A percentile compares a stretch with the other conserved stretches of the same genome.
These are phyloP conservation scores for Sophora flavescens DNA, from an alignment of 306 rosid species.

Conservation along the genomic window DNA sequence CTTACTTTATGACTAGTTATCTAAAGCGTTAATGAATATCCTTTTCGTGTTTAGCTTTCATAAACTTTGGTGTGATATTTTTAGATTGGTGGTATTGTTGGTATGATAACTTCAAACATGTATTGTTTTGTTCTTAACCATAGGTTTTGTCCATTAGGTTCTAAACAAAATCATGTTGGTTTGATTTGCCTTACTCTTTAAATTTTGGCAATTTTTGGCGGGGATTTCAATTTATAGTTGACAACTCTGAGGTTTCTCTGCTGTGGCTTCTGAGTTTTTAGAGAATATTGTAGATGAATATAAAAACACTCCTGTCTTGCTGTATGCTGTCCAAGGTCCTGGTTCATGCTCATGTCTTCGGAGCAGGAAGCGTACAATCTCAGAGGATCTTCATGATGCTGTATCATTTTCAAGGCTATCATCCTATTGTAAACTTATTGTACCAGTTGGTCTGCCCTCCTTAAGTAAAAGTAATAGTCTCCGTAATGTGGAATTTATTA, in stretches of 20 bases:
- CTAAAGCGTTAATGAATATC: background rate
- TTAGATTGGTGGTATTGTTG: conserved; percentile 21
- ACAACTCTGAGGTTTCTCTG: conserved; percentile 90
- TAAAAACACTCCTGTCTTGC: conserved; percentile 69
- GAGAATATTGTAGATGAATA: conserved; percentile 90
- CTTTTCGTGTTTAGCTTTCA: conserved; percentile 16
- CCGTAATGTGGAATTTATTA: conserved; percentile 21
- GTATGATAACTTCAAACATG: background rate
- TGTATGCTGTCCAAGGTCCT: conserved; percentile 73
- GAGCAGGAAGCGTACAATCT: conserved; percentile 66
- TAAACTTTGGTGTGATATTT: conserved; percentile 31
- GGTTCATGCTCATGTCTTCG: conserved; percentile 49
- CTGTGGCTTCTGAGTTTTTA: conserved; percentile 76
- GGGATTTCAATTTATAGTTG: conserved; percentile 92
- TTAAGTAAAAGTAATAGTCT: conserved; percentile 69
- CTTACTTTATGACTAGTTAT: conserved; percentile 24
- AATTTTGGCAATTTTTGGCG: conserved; percentile 56
- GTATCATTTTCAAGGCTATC: conserved; percentile 86
- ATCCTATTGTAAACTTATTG: conserved; percentile 74
- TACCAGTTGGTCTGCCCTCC: conserved; percentile 84
- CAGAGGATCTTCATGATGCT: conserved; percentile 80
- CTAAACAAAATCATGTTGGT: conserved; percentile 28
- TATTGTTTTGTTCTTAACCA: conserved; percentile 29
- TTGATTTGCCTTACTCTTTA: conserved; percentile 38
- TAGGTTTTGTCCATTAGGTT: conserved; percentile 7